phyloP scores from a whole-genome alignment of 2,329 filamentous ascomycete genomes.

The Nigrospora osmanthi region DNA sequence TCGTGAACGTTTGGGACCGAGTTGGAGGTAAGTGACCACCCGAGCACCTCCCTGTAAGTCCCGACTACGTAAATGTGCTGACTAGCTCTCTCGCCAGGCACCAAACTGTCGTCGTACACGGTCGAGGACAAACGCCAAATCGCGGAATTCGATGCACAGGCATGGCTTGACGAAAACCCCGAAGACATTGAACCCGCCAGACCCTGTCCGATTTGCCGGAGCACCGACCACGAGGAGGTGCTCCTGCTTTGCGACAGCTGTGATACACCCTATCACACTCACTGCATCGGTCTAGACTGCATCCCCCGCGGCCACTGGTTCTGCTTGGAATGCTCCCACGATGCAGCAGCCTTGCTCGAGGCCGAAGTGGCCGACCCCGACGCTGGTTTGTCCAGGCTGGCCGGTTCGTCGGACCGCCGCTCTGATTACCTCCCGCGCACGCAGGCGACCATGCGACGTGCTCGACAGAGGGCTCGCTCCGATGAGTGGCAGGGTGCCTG shows the following conservation, averaged over 20 bases:
- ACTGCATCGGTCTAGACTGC: slow-evolving; percentile 76
- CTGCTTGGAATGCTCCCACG: slow-evolving; percentile 66
- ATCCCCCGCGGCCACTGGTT: slow-evolving; percentile 81
- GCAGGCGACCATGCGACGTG: slow-evolving; percentile 46
- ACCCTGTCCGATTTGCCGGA: slow-evolving; percentile 80
- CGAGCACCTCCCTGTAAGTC: slow-evolving; percentile 1
- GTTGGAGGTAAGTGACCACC: slow-evolving; percentile 60
- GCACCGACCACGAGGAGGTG: slow-evolving; percentile 72
- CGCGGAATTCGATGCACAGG: slow-evolving; percentile 75
- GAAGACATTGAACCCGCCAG: slow-evolving; percentile 63
- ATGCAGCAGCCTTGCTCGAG: slow-evolving; percentile 37
- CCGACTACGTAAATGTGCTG: slow-evolving; percentile 2
- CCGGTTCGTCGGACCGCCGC: slow-evolving; percentile 15
- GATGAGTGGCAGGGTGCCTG: slow-evolving; percentile 87
- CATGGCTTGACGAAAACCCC: slow-evolving; percentile 63
- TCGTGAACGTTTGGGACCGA: slow-evolving; percentile 74
- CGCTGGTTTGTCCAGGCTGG: slow-evolving; percentile 5
- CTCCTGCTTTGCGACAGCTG: slow-evolving; percentile 88
- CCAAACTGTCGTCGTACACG: slow-evolving; percentile 46
- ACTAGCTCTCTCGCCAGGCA: slow-evolving; percentile 33
- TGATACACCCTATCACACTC: slow-evolving; percentile 82
- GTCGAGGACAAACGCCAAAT: slow-evolving; percentile 84
- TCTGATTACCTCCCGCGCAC: slow-evolving; percentile 44
- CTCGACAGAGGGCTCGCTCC: slow-evolving; percentile 57
- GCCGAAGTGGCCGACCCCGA: slow-evolving; percentile 25